Evolutionary conservation across 108 stramenopile species (phyloP).

Genomic region (Conticribra guillardii): DNA sequence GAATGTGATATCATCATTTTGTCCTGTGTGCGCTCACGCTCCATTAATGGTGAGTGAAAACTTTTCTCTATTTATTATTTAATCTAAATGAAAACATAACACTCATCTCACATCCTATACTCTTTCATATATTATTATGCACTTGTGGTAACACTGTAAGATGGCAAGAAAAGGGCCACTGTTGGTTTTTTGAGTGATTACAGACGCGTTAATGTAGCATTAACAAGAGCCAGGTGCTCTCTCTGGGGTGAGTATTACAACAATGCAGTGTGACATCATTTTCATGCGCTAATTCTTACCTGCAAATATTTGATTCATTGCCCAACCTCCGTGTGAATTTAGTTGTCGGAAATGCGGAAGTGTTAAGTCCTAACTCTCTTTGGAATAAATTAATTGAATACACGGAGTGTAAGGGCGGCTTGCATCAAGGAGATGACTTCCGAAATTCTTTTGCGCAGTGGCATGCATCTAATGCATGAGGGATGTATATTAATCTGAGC

Average conservation of each 20-base stretch:
- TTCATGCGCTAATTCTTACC: too few relatives aligned
- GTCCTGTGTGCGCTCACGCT: constrained; percentile 51
- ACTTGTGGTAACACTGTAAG: background rate
- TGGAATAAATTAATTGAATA: constrained; percentile 43
- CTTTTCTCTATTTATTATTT: background rate
- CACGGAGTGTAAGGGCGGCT: constrained; percentile 4
- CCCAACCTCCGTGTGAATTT: too few relatives aligned
- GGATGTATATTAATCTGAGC: too few relatives aligned
- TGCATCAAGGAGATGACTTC: constrained; percentile 8
- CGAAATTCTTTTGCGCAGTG: constrained; percentile 7
- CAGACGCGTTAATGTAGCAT: constrained; percentile 64
- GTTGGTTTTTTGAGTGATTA: constrained; percentile 63
- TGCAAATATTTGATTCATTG: too few relatives aligned
- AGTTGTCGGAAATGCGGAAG: constrained; percentile 55
- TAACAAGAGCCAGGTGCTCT: constrained; percentile 56
- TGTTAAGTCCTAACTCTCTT: constrained; percentile 29
- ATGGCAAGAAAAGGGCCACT: constrained; percentile 1
- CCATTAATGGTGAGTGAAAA: constrained; percentile 21
- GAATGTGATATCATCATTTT: constrained; percentile 55
- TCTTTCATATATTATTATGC: background rate
- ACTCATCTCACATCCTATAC: background rate
- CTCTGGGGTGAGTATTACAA: too few relatives aligned
- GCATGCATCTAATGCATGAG: too few relatives aligned
- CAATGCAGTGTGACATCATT: too few relatives aligned
- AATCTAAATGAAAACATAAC: too few relatives aligned